Conservation (phyloP, 257 asterid species). For the Asclepias syriaca region DNA sequence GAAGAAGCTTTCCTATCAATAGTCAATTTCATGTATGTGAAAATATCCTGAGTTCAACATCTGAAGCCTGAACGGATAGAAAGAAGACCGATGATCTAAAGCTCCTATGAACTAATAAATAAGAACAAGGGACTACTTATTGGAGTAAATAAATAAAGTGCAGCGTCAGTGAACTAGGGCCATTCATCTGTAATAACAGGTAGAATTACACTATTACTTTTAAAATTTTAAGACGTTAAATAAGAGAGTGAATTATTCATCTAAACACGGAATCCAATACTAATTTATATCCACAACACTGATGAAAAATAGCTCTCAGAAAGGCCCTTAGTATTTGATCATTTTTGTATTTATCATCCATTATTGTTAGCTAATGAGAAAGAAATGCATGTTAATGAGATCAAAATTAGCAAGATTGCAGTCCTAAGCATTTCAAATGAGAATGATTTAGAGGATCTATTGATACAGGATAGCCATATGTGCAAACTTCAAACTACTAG, state of each 20-base stretch:
- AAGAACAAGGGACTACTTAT: not conserved
- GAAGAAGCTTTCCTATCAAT: not conserved
- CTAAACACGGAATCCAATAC: not conserved
- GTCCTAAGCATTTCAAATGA: not conserved
- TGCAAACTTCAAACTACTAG: not conserved
- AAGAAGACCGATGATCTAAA: not conserved
- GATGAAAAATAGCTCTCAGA: not conserved
- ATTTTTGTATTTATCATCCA: not conserved
- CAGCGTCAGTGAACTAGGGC: not conserved
- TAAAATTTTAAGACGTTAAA: not conserved
- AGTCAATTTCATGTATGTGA: not conserved
- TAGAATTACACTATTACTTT: not conserved
- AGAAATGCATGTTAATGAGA: not conserved
- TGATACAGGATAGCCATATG: not conserved
- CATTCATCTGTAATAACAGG: not conserved
- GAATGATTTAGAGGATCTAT: not conserved
- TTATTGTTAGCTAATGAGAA: not conserved
- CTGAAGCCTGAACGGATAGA: not conserved
- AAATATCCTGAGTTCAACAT: not conserved
- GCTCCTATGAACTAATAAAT: not conserved
- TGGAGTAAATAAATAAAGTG: not conserved
- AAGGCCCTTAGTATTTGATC: not conserved
- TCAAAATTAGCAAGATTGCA: not conserved
- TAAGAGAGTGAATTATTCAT: not conserved
- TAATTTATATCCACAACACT: not conserved